Base-by-base conservation (phyloP, 2,329 filamentous ascomycete species). In the Botrytis aclada region DNA sequence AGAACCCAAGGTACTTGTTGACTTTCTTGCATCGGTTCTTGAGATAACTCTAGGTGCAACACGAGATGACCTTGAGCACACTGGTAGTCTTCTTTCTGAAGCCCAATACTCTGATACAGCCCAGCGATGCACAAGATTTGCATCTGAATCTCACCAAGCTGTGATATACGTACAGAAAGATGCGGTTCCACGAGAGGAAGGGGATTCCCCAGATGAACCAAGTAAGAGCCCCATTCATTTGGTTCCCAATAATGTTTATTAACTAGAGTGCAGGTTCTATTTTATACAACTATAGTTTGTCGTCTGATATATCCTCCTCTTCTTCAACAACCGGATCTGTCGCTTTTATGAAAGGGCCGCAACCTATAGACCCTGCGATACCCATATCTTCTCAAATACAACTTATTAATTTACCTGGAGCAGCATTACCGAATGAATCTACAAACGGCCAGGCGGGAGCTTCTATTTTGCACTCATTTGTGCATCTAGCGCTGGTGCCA, bases 401-500 rank as follows among this genome's bases (percentile, higher is more conserved):
- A 80, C 92, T 98, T 80, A 93, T 95, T 82, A 98, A 97, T 81
- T 86, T 99, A 75, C 95, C 96, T 18, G 93, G 95, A 71, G 89
- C 92, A 74, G 92, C 92, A 70, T 89, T 90, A 29, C 63, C 77
- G 75, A 86, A 92, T 74, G 90, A 89, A 78, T 89, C 88, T 77
- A 85, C 88, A 69, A 86, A 89, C 74, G 87, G 90, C 77, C 90
- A 93, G 77, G 92, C 94, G 81, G 91, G 90, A 73, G 87, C 90
- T 72, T 86, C 90, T 39, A 86, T 91, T 78, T 86, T 99, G 75
- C 94, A 98, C 84, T 94, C 95, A 73, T 88, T 97, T 79, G 89
- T 99, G 77, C 95, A 97, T 83, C 92, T 94, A 81, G 94, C 93
- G 77, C 86, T 99, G 80, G 94, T 93, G 79, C 96, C 97, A 56